Evolutionary conservation across 1,284 basidiomycete species (phyloP).

Genomic region (Rhodotorula sp.): DNA sequence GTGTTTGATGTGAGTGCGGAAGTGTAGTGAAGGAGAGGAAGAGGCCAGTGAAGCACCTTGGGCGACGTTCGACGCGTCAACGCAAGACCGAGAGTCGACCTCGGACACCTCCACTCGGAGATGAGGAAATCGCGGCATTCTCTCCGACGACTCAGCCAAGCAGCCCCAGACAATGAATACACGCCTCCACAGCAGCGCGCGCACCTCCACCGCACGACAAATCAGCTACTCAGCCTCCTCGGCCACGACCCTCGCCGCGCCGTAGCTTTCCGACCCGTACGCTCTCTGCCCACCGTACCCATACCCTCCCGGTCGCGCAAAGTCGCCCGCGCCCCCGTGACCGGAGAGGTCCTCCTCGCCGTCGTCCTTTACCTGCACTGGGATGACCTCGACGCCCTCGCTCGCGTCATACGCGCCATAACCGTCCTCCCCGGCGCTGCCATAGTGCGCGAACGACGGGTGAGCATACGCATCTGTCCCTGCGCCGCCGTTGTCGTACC

Average conservation of each 20-base stretch:
- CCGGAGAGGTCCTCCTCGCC: background rate
- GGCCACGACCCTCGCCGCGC: slow-evolving; percentile 10
- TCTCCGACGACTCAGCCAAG: too few species aligned
- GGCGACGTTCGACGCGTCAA: background rate
- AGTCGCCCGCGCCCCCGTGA: too few species aligned
- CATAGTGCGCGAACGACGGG: slow-evolving; percentile 13
- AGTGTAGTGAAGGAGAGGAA: background rate
- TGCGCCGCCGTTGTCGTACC: background rate
- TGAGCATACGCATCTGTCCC: background rate
- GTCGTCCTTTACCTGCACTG: background rate
- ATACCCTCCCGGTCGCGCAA: background rate
- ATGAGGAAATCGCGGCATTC: too few species aligned
- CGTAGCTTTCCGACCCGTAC: background rate
- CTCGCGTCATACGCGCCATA: slow-evolving; percentile 10
- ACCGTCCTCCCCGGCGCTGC: background rate
- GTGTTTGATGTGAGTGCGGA: background rate
- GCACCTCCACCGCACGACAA: too few species aligned
- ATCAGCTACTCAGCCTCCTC: slow-evolving; percentile 20
- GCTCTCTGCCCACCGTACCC: background rate
- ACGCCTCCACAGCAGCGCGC: too few species aligned
- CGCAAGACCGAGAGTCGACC: background rate
- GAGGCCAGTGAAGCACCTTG: background rate
- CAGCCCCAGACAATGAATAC: too few species aligned
- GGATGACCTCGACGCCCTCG: slow-evolving; percentile 17
- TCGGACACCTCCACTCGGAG: too few species aligned